phyloP scores from a whole-genome alignment of 2,329 filamentous ascomycete species.

The Volutella citrinella region DNA sequence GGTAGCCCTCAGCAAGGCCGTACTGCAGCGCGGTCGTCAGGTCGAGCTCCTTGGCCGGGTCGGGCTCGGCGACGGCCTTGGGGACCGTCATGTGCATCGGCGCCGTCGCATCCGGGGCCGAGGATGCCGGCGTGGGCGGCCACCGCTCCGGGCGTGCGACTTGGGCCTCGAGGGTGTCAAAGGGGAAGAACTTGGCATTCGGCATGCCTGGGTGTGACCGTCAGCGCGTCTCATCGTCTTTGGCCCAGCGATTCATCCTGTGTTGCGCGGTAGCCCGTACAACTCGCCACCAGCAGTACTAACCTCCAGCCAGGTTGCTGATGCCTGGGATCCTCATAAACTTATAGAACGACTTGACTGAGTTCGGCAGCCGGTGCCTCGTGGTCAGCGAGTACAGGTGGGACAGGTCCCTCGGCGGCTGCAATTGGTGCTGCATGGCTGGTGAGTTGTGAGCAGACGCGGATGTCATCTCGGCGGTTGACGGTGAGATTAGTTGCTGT shows the following conservation, averaged over 20 bases:
- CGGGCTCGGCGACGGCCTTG: conserved; percentile 55
- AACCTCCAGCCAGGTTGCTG: conserved; percentile 60
- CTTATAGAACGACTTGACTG: conserved; percentile 81
- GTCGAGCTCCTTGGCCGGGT: conserved; percentile 71
- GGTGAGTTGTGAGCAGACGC: too few relatives aligned
- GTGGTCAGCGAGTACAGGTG: conserved; percentile 75
- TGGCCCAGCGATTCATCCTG: background rate
- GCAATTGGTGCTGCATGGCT: too few relatives aligned
- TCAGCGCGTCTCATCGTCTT: conserved; percentile 9
- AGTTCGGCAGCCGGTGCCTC: conserved; percentile 60
- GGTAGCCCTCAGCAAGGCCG: conserved; percentile 77
- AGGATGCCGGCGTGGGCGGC: conserved; percentile 25
- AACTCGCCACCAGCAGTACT: too few relatives aligned
- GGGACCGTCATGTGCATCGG: conserved; percentile 65
- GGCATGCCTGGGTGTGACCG: conserved; percentile 61
- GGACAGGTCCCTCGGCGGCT: conserved; percentile 66
- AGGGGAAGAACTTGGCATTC: conserved; percentile 80
- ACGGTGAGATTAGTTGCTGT: too few relatives aligned
- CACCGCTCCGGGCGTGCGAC: conserved; percentile 73
- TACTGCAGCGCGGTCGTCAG: conserved; percentile 82
- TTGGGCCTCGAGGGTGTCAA: conserved; percentile 83
- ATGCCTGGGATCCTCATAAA: conserved; percentile 70
- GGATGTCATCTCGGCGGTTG: too few relatives aligned
- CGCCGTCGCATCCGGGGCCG: conserved; percentile 26
- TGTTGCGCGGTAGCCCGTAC: too few relatives aligned